Conservation (phyloP, 805 yeast species). For the Torulaspora microellipsoides region DNA sequence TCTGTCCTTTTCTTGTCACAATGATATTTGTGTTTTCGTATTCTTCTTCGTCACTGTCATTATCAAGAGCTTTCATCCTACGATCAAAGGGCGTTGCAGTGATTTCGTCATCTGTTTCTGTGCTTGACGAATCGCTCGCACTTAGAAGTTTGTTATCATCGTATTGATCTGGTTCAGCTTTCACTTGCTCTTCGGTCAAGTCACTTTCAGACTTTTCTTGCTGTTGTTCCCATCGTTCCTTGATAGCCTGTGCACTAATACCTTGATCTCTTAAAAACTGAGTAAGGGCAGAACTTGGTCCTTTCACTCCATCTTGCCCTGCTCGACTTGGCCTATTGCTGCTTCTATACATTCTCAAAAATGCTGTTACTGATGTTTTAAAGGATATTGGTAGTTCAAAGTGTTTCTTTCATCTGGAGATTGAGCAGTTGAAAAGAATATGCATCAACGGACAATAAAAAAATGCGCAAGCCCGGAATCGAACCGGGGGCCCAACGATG, state of each 20-base stretch:
- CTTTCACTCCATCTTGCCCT: constrained; percentile 35
- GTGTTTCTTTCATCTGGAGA: too few relatives aligned
- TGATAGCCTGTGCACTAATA: constrained; percentile 74
- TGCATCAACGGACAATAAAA: constrained; percentile 1
- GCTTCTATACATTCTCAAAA: constrained; percentile 25
- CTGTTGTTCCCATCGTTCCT: constrained; percentile 42
- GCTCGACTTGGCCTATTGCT: constrained; percentile 20
- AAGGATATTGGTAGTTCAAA: too few relatives aligned
- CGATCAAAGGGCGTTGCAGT: constrained; percentile 6
- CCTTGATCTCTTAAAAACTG: constrained; percentile 87
- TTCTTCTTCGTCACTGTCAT: constrained; percentile 25
- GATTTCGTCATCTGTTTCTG: constrained; percentile 14
- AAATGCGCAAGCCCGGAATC: constrained; percentile 28
- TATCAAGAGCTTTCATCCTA: constrained; percentile 7
- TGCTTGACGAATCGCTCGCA: constrained; percentile 12
- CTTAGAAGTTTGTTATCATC: constrained; percentile 1
- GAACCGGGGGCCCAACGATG: constrained; percentile 30
- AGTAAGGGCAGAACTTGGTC: constrained; percentile 82
- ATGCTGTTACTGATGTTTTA: neutral
- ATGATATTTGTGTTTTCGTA: constrained; percentile 8
- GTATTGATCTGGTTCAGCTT: constrained; percentile 18
- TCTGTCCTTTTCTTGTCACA: neutral
- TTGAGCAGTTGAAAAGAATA: too few relatives aligned
- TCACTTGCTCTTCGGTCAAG: constrained; percentile 13
- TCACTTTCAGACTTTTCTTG: constrained; percentile 21